phyloP scores from a whole-genome alignment of 257 asterid species.

The Voacanga thouarsii region DNA sequence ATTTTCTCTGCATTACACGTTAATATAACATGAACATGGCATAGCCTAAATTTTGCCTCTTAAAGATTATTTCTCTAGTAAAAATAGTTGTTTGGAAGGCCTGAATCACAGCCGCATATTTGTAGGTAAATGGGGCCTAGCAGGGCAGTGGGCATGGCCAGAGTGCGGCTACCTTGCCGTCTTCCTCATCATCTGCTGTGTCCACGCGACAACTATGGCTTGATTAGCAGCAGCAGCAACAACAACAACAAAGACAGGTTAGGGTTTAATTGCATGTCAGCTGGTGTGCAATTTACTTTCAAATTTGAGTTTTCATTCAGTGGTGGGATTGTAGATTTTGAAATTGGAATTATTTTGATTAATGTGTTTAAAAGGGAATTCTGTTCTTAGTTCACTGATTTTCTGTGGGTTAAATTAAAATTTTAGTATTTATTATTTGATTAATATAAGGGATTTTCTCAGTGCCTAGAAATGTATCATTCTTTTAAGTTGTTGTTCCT shows the following conservation, averaged over 20 bases:
- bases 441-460: not conserved
- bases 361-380: not conserved
- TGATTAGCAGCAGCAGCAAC: constrained; percentile 73
- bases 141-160: constrained; percentile 92
- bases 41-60: no score
- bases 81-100: no score
- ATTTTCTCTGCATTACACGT: no score
- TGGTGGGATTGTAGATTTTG: not conserved
- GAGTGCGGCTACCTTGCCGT: constrained; percentile 74
- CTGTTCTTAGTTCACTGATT: not conserved
- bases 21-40: no score
- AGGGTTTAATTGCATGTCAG: constrained; percentile 19
- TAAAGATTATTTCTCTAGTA: no score
- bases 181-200: constrained; percentile 84
- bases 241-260: constrained; percentile 67
- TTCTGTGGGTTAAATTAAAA: not conserved
- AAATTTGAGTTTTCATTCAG: not conserved
- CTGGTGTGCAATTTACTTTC: not conserved
- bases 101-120: no score
- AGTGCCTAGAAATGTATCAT: not conserved
- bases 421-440: not conserved
- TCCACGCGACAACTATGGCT: constrained; percentile 58
- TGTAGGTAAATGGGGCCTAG: constrained; percentile 77
- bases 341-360: not conserved
- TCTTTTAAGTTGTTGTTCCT: not conserved